A percentile compares a stretch with the other conserved stretches of the same genome.
These are phyloP conservation scores for Syncephalastrum racemosum DNA, from an alignment of 371 early-diverging fungal genomes.

Conservation along the genomic window DNA sequence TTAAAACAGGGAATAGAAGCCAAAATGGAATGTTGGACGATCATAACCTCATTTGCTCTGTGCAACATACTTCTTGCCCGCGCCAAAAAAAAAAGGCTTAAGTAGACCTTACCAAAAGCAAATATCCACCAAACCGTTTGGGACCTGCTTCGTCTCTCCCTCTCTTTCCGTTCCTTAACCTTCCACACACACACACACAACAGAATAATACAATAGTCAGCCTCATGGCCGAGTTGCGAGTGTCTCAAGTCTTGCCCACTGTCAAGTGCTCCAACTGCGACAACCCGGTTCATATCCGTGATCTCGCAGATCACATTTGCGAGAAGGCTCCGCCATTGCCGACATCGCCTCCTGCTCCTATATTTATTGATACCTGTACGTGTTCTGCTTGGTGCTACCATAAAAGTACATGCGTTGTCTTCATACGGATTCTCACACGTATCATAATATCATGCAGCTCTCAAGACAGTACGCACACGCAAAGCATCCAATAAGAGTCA, in stretches of 20 bases:
- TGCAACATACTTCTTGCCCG: no score
- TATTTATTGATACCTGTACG: slow-evolving; percentile 9
- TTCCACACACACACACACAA: no score
- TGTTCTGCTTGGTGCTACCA: neutral
- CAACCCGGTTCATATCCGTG: slow-evolving; percentile 9
- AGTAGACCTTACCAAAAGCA: no score
- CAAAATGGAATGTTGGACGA: no score
- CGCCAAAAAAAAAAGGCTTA: no score
- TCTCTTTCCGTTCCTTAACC: no score
- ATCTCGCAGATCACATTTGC: slow-evolving; percentile 17
- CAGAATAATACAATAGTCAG: no score
- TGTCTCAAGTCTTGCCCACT: slow-evolving; percentile 13
- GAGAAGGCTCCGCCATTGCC: slow-evolving; percentile 2
- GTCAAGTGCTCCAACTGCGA: slow-evolving; percentile 17
- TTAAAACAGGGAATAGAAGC: no score
- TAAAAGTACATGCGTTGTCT: neutral
- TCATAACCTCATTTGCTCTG: no score
- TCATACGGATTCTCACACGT: neutral
- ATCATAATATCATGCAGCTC: slow-evolving; percentile 3
- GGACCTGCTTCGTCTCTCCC: no score
- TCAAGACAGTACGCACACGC: slow-evolving; percentile 3
- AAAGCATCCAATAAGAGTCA: slow-evolving; percentile 7
- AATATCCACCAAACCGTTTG: no score
- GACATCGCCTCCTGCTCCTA: neutral
- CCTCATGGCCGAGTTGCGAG: slow-evolving; percentile 11